Evolutionary conservation across 225 moss, liverwort and hornwort genomes (phyloP).

Genomic region (Climacium dendroides): DNA sequence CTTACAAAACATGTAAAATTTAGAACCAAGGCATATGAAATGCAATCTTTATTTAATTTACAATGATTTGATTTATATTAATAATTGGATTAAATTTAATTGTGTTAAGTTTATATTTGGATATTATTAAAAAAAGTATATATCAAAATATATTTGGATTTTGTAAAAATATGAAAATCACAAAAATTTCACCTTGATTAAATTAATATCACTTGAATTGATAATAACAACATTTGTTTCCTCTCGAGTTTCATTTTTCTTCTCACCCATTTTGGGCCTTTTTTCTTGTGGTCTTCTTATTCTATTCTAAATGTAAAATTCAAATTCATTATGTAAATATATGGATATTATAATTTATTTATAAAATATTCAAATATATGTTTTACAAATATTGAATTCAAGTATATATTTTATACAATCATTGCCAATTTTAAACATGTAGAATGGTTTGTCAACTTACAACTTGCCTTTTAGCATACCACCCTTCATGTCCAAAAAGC

Average conservation of each 20-base stretch:
- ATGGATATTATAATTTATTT: too few relatives aligned
- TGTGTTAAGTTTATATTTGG: too few relatives aligned
- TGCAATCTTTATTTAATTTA: too few relatives aligned
- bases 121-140: too few relatives aligned
- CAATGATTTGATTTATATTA: background rate
- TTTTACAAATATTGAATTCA: background rate
- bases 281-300: background rate
- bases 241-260: slow-evolving; percentile 1
- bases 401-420: background rate
- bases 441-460: background rate
- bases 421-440: background rate
- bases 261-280: background rate
- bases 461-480: slow-evolving; percentile 23
- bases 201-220: slow-evolving; percentile 41
- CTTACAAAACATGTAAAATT: background rate
- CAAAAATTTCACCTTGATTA: slow-evolving; percentile 29
- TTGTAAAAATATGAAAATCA: background rate
- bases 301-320: slow-evolving; percentile 24
- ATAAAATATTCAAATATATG: too few relatives aligned
- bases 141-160: too few relatives aligned
- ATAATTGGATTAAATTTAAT: too few relatives aligned
- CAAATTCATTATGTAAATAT: background rate
- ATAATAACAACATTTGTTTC: slow-evolving; percentile 63
- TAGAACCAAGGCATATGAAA: background rate
- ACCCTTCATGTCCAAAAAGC: slow-evolving; percentile 47